Percentiles rank a stretch among this genome's conserved stretches.
phyloP scores from a whole-genome alignment of 169 alveolate genomes.

The Cryptosporidium sp. region DNA sequence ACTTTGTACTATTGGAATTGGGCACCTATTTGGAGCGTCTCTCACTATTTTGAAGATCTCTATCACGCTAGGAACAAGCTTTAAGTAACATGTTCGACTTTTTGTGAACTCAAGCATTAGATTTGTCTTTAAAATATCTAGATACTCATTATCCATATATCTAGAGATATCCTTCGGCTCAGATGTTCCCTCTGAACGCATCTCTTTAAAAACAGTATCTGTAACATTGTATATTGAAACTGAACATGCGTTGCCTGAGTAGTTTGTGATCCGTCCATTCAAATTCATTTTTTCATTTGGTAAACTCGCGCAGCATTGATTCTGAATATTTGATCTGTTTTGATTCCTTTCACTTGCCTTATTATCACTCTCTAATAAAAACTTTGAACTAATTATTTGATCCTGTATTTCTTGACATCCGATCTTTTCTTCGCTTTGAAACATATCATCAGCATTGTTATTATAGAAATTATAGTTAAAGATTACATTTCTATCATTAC shows the following conservation, averaged over 20 bases:
- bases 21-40: conserved; percentile 68
- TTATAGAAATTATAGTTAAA: conserved; percentile 16
- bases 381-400: conserved; percentile 17
- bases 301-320: neutral
- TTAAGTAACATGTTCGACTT: conserved; percentile 68
- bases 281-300: neutral
- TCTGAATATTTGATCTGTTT: neutral
- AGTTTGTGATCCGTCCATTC: neutral
- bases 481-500: neutral
- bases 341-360: neutral
- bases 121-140: conserved; percentile 62
- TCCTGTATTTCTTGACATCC: neutral
- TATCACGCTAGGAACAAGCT: conserved; percentile 73
- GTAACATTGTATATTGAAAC: conserved; percentile 22
- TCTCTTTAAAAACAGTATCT: conserved; percentile 44
- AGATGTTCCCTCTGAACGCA: conserved; percentile 33
- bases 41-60: conserved; percentile 62
- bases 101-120: conserved; percentile 72
- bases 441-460: conserved; percentile 57
- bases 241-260: neutral
- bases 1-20: conserved; percentile 68
- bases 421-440: conserved; percentile 27
- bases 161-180: conserved; percentile 53
- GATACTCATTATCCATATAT: conserved; percentile 61
- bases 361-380: neutral